These are phyloP conservation scores for Corylus heterophylla DNA, from an alignment of 306 rosid genomes.

Conservation along the genomic window DNA sequence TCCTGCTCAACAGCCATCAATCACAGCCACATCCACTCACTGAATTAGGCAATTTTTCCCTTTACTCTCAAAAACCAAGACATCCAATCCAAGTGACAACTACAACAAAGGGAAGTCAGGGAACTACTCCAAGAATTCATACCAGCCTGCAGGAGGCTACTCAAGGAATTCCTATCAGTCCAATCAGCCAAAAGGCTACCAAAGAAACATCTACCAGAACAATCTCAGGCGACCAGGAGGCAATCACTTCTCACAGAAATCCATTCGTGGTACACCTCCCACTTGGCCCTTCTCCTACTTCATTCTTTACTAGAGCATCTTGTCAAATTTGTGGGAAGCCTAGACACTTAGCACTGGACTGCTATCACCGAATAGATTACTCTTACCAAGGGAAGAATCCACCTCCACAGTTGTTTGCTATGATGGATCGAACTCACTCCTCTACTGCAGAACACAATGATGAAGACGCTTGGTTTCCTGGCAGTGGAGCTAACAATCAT, in stretches of 20 bases:
- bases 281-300: neutral
- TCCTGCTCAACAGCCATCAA: neutral
- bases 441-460: too few relatives aligned
- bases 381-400: neutral
- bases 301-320: neutral
- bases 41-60: neutral
- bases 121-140: too few relatives aligned
- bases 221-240: too few relatives aligned
- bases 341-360: neutral
- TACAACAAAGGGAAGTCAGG: neutral
- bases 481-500: neutral
- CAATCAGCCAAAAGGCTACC: too few relatives aligned
- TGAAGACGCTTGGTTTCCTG: neutral
- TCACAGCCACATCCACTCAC: neutral
- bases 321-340: neutral
- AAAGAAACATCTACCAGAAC: neutral
- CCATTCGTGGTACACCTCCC: too few relatives aligned
- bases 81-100: neutral
- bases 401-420: neutral
- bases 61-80: neutral
- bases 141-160: too few relatives aligned
- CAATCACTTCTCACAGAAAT: too few relatives aligned
- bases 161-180: too few relatives aligned
- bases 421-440: neutral
- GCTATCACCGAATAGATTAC: neutral